phyloP scores from a whole-genome alignment of 805 yeast species.

The Lachancea waltii region DNA sequence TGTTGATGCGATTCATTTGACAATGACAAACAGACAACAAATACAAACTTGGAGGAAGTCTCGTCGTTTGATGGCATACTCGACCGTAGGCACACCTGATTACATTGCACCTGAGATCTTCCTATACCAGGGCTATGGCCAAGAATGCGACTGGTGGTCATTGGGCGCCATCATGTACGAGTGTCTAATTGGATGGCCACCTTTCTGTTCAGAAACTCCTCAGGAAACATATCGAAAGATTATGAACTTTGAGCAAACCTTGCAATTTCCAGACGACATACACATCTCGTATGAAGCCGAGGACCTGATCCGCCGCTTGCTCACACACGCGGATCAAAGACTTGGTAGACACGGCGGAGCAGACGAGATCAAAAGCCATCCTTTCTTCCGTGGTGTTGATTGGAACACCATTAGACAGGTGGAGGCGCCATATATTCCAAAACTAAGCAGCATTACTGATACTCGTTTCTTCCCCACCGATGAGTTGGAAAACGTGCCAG shows the following conservation, averaged over 20 bases:
- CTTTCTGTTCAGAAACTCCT: conserved; percentile 91
- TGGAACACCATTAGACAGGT: conserved; percentile 86
- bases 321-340: conserved; percentile 73
- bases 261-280: conserved; percentile 85
- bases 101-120: conserved; percentile 95
- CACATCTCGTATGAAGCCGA: conserved; percentile 86
- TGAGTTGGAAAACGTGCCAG: conserved; percentile 91
- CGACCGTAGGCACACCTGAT: conserved; percentile 95
- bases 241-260: conserved; percentile 82
- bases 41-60: conserved; percentile 95
- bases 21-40: conserved; percentile 91
- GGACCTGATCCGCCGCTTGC: conserved; percentile 69
- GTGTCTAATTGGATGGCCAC: conserved; percentile 96
- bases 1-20: conserved; percentile 91
- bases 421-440: conserved; percentile 91
- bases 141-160: conserved; percentile 98
- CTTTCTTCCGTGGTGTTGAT: conserved; percentile 92
- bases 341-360: conserved; percentile 90
- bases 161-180: conserved; percentile 95
- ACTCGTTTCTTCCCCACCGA: conserved; percentile 98
- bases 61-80: conserved; percentile 87
- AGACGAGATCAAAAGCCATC: conserved; percentile 81
- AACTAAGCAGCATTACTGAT: conserved; percentile 85
- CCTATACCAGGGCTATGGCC: conserved; percentile 89
- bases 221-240: conserved; percentile 91